Evolutionary conservation across 192 early-diverging fungal species (phyloP), one percentile per base, ranked within the genome.

Genomic region (Diversispora epigaea): DNA sequence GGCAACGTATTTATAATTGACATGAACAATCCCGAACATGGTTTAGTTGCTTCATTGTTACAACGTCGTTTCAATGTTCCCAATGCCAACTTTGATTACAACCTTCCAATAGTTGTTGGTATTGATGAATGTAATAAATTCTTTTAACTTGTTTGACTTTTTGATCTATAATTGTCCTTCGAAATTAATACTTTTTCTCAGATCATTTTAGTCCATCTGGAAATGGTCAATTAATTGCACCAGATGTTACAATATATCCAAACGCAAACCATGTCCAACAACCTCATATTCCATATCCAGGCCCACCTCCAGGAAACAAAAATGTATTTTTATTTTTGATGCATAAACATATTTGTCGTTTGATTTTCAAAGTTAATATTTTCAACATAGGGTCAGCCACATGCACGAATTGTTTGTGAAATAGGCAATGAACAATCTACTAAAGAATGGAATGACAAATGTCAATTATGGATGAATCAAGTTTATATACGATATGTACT

Each of bases 61-160:
- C 57, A 73, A 62, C 3, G 14, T 0, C 47, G 47, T 46, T 73
- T 61, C 6, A 73, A 73, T 1, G 5, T 46, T 73, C 5, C 71
- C 3, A 73, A 73, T 62, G 17, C 15, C 45, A 10, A 73, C n/a
- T n/a, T n/a, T n/a, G n/a, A n/a, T n/a, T n/a, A n/a, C n/a, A n/a
- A n/a, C n/a, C n/a, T n/a, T 6, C 45, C 71, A 73, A 73, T 73
- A 73, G 0, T 21, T 25, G 4, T 73, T 25, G 1, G 4, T 19
- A 19, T 19, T 73, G 25, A 73, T 52, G 25, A 5, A 73, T 73
- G 71, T 73, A 73, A 57, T 47, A 19, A 73, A 60, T 49, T 73
- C 46, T 44, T 40, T 49, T 39, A 41, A 4, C 14, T n/a, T n/a
- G n/a, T n/a, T n/a, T n/a, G n/a, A n/a, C n/a, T n/a, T n/a, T n/a